Conservation (phyloP, 371 early-diverging fungal species). For the Mucor sp. region DNA sequence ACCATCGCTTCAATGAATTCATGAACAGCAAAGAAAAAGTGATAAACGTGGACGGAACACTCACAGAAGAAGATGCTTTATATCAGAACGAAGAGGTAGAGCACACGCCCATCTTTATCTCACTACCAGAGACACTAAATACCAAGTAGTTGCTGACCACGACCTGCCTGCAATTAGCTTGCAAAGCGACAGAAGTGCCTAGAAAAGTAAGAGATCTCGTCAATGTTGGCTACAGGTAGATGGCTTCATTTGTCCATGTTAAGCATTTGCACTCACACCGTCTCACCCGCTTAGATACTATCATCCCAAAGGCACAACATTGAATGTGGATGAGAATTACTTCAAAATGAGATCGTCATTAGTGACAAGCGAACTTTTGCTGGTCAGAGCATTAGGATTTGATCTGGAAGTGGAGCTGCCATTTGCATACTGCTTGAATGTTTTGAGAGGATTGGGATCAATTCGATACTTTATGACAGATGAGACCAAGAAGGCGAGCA, state of each 20-base stretch:
- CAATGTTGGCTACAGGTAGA: constrained; percentile 56
- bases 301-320: constrained; percentile 40
- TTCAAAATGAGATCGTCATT: constrained; percentile 49
- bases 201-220: constrained; percentile 62
- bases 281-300: constrained; percentile 30
- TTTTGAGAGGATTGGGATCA: constrained; percentile 42
- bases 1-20: constrained; percentile 44
- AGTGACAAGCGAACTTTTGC: constrained; percentile 45
- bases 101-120: neutral
- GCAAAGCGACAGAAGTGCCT: constrained; percentile 57
- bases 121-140: neutral
- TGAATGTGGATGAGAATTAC: constrained; percentile 48
- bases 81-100: constrained; percentile 41
- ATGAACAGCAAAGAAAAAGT: constrained; percentile 25
- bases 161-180: constrained; percentile 58
- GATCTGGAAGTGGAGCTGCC: constrained; percentile 50
- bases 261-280: neutral
- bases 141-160: constrained; percentile 41
- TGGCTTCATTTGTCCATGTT: neutral
- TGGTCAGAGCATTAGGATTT: constrained; percentile 49
- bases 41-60: constrained; percentile 11
- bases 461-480: constrained; percentile 32
- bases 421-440: constrained; percentile 49
- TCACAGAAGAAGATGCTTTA: constrained; percentile 26
- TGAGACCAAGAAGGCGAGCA: constrained; percentile 16